These are phyloP conservation scores for Panus rudis DNA, from an alignment of 768 basidiomycete genomes.

Conservation along the genomic window DNA sequence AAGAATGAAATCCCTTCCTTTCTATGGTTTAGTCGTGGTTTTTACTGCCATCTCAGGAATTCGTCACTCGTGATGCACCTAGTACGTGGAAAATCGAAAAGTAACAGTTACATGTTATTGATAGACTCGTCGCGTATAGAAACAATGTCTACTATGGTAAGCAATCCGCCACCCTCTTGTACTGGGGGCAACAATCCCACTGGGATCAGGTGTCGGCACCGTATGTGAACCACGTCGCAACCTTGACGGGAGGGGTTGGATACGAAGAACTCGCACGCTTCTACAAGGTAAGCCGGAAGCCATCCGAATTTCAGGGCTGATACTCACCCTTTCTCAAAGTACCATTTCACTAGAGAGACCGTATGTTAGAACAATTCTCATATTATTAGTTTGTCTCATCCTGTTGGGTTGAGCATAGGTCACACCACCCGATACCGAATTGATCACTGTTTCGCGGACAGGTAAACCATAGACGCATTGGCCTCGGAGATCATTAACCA, in stretches of 20 bases:
- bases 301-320: background rate
- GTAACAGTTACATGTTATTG: background rate
- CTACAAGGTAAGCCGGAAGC: slow-evolving; percentile 29
- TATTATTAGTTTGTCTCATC: slow-evolving; percentile 5
- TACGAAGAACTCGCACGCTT: slow-evolving; percentile 36
- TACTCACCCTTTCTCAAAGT: slow-evolving; percentile 15
- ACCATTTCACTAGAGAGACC: slow-evolving; percentile 30
- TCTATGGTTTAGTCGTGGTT: background rate
- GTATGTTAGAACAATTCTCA: slow-evolving; percentile 10
- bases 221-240: slow-evolving; percentile 36
- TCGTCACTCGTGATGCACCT: slow-evolving; percentile 30
- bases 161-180: background rate
- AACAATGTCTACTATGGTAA: slow-evolving; percentile 37
- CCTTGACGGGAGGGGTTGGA: slow-evolving; percentile 42
- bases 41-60: slow-evolving; percentile 23
- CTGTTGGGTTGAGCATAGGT: slow-evolving; percentile 19
- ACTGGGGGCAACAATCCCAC: slow-evolving; percentile 1
- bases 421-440: slow-evolving; percentile 33
- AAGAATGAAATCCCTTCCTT: slow-evolving; percentile 2
- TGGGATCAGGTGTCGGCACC: slow-evolving; percentile 30
- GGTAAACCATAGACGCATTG: slow-evolving; percentile 15
- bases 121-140: slow-evolving; percentile 18
- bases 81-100: slow-evolving; percentile 22
- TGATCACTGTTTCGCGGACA: slow-evolving; percentile 36
- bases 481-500: background rate